Conservation (phyloP, 139 green algal species). For the Asterochloris sp. region DNA sequence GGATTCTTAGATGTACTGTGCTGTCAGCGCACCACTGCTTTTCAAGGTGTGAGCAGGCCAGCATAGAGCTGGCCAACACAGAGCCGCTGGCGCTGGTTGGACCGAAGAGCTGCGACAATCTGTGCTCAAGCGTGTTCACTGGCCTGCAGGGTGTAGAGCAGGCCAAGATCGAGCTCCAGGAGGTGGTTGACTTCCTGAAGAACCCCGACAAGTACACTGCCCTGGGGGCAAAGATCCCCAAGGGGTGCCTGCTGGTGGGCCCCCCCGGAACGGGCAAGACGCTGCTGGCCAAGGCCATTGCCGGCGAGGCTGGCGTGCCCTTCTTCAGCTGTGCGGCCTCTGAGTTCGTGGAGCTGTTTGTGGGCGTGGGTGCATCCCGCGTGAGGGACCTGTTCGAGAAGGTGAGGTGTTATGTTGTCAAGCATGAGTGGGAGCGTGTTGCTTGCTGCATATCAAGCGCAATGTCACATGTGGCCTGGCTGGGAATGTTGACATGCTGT, state of each 20-base stretch:
- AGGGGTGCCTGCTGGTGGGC: slow-evolving; percentile 93
- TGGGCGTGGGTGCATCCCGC: slow-evolving; percentile 95
- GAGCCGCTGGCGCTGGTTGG: not conserved
- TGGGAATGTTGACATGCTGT: no score
- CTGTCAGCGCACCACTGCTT: no score
- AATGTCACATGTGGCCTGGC: no score
- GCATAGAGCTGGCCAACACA: not conserved
- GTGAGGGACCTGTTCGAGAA: slow-evolving; percentile 99
- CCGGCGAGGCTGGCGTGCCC: slow-evolving; percentile 93
- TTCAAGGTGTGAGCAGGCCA: no score
- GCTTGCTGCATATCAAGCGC: no score
- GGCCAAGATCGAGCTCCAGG: slow-evolving; percentile 95
- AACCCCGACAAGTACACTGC: slow-evolving; percentile 92
- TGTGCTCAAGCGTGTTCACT: not conserved
- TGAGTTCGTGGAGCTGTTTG: slow-evolving; percentile 99
- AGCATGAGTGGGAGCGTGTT: no score
- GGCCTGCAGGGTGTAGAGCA: slow-evolving; percentile 77
- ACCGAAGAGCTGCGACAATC: not conserved
- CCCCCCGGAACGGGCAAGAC: slow-evolving; percentile 89
- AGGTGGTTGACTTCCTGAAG: slow-evolving; percentile 96
- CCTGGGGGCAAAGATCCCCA: slow-evolving; percentile 92
- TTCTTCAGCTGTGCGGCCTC: slow-evolving; percentile 97
- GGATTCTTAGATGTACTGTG: no score
- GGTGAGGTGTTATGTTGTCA: slow-evolving; percentile 32
- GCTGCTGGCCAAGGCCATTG: slow-evolving; percentile 82